These are phyloP conservation scores for Kondoa malvinella DNA, from an alignment of 768 basidiomycete genomes.

Conservation along the genomic window DNA sequence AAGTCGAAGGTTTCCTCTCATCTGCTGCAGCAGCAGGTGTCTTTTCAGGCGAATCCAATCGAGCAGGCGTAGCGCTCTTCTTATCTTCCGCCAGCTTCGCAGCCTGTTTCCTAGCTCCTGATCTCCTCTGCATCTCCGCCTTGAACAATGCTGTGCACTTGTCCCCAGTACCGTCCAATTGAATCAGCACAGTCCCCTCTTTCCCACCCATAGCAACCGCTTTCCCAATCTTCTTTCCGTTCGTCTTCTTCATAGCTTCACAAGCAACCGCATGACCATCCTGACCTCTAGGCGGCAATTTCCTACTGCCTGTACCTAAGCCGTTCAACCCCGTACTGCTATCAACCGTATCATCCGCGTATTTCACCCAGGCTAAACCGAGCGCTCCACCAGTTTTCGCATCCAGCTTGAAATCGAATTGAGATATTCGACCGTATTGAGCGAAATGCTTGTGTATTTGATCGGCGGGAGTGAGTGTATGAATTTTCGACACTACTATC, in stretches of 20 bases:
- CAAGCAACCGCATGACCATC: background rate
- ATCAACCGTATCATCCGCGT: slow-evolving; percentile 21
- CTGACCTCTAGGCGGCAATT: background rate
- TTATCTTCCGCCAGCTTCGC: too few species aligned
- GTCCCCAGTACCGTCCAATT: slow-evolving; percentile 59
- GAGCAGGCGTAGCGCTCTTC: too few species aligned
- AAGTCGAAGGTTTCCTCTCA: too few species aligned
- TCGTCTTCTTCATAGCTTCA: background rate
- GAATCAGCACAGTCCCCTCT: slow-evolving; percentile 46
- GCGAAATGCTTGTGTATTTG: slow-evolving; percentile 52
- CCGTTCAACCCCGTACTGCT: background rate
- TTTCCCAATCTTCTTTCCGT: slow-evolving; percentile 32
- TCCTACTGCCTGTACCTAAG: background rate
- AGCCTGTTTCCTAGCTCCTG: background rate
- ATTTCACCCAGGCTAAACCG: slow-evolving; percentile 63
- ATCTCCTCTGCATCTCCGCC: slow-evolving; percentile 33
- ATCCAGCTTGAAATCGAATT: slow-evolving; percentile 65
- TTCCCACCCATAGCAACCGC: background rate
- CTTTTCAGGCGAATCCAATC: too few species aligned
- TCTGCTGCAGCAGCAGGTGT: too few species aligned
- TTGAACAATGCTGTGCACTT: slow-evolving; percentile 49
- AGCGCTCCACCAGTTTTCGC: slow-evolving; percentile 57
- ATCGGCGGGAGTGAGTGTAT: slow-evolving; percentile 50
- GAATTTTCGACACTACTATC: slow-evolving; percentile 55
- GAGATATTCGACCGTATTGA: slow-evolving; percentile 44